phyloP scores from a whole-genome alignment of 495 filamentous ascomycete species.

The Cercophora newfieldiana region DNA sequence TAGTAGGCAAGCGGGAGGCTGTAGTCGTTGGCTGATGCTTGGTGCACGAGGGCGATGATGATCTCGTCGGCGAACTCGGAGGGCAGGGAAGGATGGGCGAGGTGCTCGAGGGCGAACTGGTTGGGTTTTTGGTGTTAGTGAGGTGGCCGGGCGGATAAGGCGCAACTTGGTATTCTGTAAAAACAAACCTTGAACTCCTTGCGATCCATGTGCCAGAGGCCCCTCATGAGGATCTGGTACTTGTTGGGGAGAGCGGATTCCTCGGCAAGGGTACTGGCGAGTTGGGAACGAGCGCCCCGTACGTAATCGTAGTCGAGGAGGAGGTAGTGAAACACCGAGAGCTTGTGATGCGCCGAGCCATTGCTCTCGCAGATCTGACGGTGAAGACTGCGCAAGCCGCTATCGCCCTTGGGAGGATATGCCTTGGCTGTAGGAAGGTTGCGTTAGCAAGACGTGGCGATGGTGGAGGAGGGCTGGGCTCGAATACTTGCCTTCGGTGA shows the following conservation, averaged over 20 bases:
- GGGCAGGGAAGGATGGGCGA: conserved; percentile 73
- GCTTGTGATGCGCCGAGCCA: conserved; percentile 68
- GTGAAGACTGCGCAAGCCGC: conserved; percentile 64
- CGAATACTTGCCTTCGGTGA: conserved; percentile 60
- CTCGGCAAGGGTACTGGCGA: conserved; percentile 58
- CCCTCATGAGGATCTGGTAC: conserved; percentile 74
- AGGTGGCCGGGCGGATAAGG: conserved; percentile 32
- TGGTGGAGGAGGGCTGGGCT: neutral
- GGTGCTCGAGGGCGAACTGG: conserved; percentile 66
- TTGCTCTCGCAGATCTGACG: conserved; percentile 58
- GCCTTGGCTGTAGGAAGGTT: conserved; percentile 49
- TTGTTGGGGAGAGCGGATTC: conserved; percentile 54
- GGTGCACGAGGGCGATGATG: conserved; percentile 63
- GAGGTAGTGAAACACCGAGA: conserved; percentile 77
- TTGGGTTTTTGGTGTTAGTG: conserved; percentile 20
- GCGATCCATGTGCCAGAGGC: conserved; percentile 77
- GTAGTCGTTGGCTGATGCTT: conserved; percentile 60
- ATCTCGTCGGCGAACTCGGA: conserved; percentile 82
- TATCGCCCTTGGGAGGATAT: conserved; percentile 69
- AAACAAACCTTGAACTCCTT: conserved; percentile 60
- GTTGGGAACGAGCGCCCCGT: conserved; percentile 41
- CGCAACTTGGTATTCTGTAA: no score
- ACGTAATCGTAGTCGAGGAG: conserved; percentile 68
- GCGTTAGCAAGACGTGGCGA: neutral
- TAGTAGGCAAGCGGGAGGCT: conserved; percentile 73